A percentile compares a stretch with the other conserved stretches of the same genome.
Evolutionary conservation across 257 asterid species (phyloP).

Genomic region (Nicotiana obtusifolia): DNA sequence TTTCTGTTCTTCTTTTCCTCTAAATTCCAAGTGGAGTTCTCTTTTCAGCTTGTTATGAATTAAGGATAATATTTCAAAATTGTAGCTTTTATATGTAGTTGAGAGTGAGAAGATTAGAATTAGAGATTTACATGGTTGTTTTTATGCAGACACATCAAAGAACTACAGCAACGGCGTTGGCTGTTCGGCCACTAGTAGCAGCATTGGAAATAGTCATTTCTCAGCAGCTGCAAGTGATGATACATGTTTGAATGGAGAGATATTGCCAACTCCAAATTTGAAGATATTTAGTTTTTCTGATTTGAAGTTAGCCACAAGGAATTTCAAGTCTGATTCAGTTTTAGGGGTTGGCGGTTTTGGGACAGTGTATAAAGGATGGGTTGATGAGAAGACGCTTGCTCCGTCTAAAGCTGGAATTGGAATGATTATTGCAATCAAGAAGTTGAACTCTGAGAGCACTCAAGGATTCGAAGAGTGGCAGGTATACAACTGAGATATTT

Average conservation of each 20-base stretch:
- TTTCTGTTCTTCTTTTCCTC: background rate
- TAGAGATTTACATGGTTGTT: background rate
- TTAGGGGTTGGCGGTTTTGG: conserved; percentile 51
- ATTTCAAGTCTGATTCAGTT: conserved; percentile 38
- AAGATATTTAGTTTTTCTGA: conserved; percentile 32
- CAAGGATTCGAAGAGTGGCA: conserved; percentile 57
- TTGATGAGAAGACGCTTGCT: conserved; percentile 36
- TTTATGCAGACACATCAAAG: conserved; percentile 43
- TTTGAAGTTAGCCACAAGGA: conserved; percentile 34
- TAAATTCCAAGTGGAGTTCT: background rate
- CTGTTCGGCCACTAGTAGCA: conserved; percentile 24
- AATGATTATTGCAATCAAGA: conserved; percentile 45
- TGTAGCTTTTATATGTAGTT: background rate
- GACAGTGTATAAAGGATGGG: conserved; percentile 49
- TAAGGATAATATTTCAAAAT: background rate
- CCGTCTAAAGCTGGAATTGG: conserved; percentile 37
- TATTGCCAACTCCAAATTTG: conserved; percentile 26
- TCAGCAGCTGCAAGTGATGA: conserved; percentile 34
- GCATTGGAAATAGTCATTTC: conserved; percentile 30
- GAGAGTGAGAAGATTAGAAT: conserved; percentile 12
- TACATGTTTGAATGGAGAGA: conserved; percentile 23
- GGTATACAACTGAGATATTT: conserved; percentile 18
- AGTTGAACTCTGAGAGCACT: conserved; percentile 34
- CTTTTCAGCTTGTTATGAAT: background rate
- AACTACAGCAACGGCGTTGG: conserved; percentile 28